phyloP scores from a whole-genome alignment of 2,329 filamentous ascomycete species.

The Leptoxyphium fumago region DNA sequence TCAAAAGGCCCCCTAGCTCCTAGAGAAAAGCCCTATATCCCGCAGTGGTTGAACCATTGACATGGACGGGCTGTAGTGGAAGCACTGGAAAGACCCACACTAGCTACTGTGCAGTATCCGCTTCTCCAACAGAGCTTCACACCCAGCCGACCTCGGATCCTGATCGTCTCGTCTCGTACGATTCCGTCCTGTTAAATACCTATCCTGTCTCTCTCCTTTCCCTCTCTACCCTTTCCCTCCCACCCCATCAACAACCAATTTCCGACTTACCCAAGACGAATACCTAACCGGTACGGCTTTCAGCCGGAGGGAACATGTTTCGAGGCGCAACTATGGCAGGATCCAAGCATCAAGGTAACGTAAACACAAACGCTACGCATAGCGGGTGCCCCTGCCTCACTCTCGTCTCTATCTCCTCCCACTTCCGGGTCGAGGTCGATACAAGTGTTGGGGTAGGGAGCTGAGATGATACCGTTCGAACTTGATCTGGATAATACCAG shows the following conservation, averaged over 20 bases:
- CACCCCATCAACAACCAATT: neutral
- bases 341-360: neutral
- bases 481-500: conserved; percentile 81
- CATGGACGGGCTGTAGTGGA: too few species aligned
- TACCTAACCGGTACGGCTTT: neutral
- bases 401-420: too few species aligned
- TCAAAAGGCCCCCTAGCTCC: too few species aligned
- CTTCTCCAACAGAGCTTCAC: too few species aligned
- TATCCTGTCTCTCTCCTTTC: neutral
- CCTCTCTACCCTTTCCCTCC: neutral
- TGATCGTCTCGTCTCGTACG: too few species aligned
- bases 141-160: too few species aligned
- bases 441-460: conserved; percentile 22
- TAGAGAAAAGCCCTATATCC: too few species aligned
- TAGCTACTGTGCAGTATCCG: too few species aligned
- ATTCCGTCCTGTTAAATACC: too few species aligned
- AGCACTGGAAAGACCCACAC: too few species aligned
- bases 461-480: conserved; percentile 69
- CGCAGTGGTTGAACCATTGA: too few species aligned
- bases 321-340: neutral
- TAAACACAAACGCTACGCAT: neutral
- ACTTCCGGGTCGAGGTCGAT: neutral
- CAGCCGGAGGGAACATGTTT: neutral
- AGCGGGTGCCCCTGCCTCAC: neutral
- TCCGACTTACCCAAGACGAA: neutral